These are phyloP conservation scores for Aureobasidium sp. DNA, from an alignment of 2,329 filamentous ascomycete species.

Conservation along the genomic window DNA sequence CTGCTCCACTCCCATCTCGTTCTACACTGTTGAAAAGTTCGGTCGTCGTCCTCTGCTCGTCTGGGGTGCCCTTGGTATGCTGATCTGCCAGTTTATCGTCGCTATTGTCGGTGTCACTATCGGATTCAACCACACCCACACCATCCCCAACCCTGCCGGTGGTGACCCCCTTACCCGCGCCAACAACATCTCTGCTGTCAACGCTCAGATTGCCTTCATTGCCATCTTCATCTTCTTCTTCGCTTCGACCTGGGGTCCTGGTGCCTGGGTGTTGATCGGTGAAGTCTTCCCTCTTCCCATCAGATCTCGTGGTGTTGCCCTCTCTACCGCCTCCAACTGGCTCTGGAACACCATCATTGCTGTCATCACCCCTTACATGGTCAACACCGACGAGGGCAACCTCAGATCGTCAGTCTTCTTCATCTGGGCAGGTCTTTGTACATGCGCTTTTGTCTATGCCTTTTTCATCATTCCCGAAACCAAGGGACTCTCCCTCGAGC, in stretches of 20 bases:
- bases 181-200: constrained; percentile 35
- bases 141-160: constrained; percentile 27
- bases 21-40: constrained; percentile 74
- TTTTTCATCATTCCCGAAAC: constrained; percentile 58
- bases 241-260: constrained; percentile 79
- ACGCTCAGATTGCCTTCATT: constrained; percentile 76
- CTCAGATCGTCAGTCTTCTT: constrained; percentile 34
- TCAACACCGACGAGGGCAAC: background rate
- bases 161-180: constrained; percentile 35
- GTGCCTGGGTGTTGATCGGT: constrained; percentile 64
- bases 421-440: constrained; percentile 25
- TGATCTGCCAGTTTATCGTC: constrained; percentile 79
- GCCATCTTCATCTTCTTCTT: constrained; percentile 93
- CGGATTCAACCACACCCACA: constrained; percentile 27
- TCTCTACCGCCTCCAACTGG: constrained; percentile 87
- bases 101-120: constrained; percentile 53
- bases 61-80: constrained; percentile 71
- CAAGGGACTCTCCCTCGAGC: constrained; percentile 62
- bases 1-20: constrained; percentile 74
- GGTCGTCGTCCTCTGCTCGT: constrained; percentile 76
- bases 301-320: constrained; percentile 75
- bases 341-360: constrained; percentile 63
- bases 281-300: constrained; percentile 88
- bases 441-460: constrained; percentile 47
- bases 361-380: background rate